phyloP scores from a whole-genome alignment of 495 filamentous ascomycete genomes.

The Lentithecium fluviatile region DNA sequence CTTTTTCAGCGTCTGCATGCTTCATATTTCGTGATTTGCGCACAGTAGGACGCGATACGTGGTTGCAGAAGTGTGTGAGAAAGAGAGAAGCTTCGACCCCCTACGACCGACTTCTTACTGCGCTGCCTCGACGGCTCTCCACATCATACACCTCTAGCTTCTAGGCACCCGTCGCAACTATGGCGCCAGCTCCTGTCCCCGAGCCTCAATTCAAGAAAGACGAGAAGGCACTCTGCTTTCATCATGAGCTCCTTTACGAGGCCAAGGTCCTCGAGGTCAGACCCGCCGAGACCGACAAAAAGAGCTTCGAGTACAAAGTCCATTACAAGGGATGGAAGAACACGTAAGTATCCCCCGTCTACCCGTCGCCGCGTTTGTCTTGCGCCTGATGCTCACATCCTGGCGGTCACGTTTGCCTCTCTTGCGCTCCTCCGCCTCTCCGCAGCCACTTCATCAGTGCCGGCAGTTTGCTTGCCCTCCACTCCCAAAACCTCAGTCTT shows the following conservation, averaged over 20 bases:
- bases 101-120: neutral
- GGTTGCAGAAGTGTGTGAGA: neutral
- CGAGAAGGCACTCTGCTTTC: slow-evolving; percentile 94
- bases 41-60: slow-evolving; percentile 3
- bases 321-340: slow-evolving; percentile 99
- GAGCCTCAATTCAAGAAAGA: slow-evolving; percentile 74
- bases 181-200: slow-evolving; percentile 57
- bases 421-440: neutral
- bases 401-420: neutral
- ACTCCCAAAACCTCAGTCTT: slow-evolving; percentile 1
- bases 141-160: neutral
- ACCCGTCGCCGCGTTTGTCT: slow-evolving; percentile 10
- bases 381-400: neutral
- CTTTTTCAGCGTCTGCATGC: neutral
- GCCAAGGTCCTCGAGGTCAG: slow-evolving; percentile 84
- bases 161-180: slow-evolving; percentile 38
- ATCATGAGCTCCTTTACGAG: slow-evolving; percentile 94
- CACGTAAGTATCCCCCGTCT: slow-evolving; percentile 61
- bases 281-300: slow-evolving; percentile 63
- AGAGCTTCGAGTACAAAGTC: slow-evolving; percentile 81
- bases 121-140: neutral
- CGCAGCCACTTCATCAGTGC: neutral
- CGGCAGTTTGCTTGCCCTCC: neutral
- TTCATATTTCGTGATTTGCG: neutral
- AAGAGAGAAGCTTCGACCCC: neutral